A percentile compares a stretch with the other conserved stretches of the same genome.
Conservation (phyloP, 2,329 filamentous ascomycete species). For the Aspergillus sp. region DNA sequence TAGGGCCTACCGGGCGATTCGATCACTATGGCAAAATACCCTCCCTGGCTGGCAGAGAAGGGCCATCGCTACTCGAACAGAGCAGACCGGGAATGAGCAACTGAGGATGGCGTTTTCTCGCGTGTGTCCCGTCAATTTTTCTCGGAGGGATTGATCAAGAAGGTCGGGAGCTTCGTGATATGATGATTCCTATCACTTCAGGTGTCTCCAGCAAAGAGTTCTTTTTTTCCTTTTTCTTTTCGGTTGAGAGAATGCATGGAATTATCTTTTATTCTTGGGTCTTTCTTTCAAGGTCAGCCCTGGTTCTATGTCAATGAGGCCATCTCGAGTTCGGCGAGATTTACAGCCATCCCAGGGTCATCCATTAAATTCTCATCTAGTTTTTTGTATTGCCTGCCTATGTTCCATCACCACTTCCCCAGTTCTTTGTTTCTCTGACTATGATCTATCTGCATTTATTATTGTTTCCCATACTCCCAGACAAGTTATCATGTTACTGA, state of each 20-base stretch:
- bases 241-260: slow-evolving; percentile 31
- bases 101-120: slow-evolving; percentile 14
- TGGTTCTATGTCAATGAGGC: no score
- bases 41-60: slow-evolving; percentile 7
- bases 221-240: slow-evolving; percentile 18
- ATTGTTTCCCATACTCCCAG: no score
- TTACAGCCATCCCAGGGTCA: no score
- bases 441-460: no score
- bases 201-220: slow-evolving; percentile 16
- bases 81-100: slow-evolving; percentile 15
- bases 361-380: no score
- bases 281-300: not conserved
- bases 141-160: slow-evolving; percentile 11
- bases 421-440: no score
- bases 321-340: no score
- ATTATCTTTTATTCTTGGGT: slow-evolving; percentile 13
- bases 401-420: no score
- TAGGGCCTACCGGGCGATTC: slow-evolving; percentile 17
- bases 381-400: no score
- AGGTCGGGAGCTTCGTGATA: slow-evolving; percentile 18
- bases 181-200: slow-evolving; percentile 22
- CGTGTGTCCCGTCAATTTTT: slow-evolving; percentile 7
- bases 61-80: slow-evolving; percentile 11
- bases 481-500: no score
- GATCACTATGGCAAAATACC: slow-evolving; percentile 23